phyloP scores from a whole-genome alignment of 2,329 filamentous ascomycete genomes.

The Calonectria pseudoreteaudii region DNA sequence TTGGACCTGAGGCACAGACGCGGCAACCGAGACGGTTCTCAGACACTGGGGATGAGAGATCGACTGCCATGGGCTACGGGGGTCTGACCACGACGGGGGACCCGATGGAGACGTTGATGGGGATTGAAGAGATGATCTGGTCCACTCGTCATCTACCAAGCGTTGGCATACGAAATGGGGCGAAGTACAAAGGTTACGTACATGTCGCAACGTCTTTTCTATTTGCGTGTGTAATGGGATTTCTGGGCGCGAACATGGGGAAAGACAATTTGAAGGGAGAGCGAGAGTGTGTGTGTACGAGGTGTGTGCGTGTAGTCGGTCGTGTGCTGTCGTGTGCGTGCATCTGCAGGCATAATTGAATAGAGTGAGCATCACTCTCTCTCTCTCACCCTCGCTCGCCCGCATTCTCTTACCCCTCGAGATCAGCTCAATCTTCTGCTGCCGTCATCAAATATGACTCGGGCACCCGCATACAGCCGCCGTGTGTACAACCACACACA shows the following conservation, averaged over 20 bases:
- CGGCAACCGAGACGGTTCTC: slow-evolving; percentile 12
- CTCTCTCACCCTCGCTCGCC: background rate
- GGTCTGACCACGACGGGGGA: slow-evolving; percentile 20
- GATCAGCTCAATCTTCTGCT: background rate
- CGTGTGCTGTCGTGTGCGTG: background rate
- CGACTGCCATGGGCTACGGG: slow-evolving; percentile 43
- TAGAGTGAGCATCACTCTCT: background rate
- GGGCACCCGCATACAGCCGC: slow-evolving; percentile 1
- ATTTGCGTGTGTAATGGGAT: background rate
- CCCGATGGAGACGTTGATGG: slow-evolving; percentile 25
- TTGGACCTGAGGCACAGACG: slow-evolving; percentile 30
- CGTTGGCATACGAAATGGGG: slow-evolving; percentile 27
- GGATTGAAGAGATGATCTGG: slow-evolving; percentile 37
- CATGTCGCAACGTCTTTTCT: slow-evolving; percentile 15
- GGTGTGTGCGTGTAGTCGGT: background rate
- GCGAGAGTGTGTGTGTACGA: background rate
- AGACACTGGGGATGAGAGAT: slow-evolving; percentile 23
- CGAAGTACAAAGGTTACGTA: slow-evolving; percentile 25
- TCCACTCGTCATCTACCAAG: slow-evolving; percentile 39
- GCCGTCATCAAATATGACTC: slow-evolving; percentile 10
- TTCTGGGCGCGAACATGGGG: background rate
- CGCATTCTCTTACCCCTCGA: background rate
- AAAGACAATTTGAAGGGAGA: background rate
- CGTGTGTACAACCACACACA: background rate
- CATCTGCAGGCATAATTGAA: background rate